These are phyloP conservation scores for Mycena haematopus DNA, from an alignment of 768 basidiomycete genomes.

Conservation along the genomic window DNA sequence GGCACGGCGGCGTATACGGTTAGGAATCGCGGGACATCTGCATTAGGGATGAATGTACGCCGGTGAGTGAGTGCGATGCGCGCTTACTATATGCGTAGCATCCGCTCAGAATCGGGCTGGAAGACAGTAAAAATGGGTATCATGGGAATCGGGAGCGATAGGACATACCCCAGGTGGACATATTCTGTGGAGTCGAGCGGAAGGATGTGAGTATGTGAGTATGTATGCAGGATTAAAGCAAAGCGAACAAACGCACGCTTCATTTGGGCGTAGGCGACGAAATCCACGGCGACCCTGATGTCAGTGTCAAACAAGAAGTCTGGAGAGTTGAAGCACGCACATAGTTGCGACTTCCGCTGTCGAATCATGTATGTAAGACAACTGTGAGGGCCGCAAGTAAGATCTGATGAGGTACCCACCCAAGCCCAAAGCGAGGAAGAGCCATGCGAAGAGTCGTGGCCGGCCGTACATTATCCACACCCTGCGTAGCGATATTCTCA, in stretches of 20 bases:
- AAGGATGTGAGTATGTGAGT: background rate
- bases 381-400: background rate
- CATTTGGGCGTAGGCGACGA: conserved; percentile 16
- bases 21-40: conserved; percentile 13
- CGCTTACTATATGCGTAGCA: conserved; percentile 17
- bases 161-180: conserved; percentile 14
- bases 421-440: background rate
- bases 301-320: background rate
- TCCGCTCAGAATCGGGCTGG: conserved; percentile 4
- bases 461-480: conserved; percentile 20
- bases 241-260: background rate
- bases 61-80: too few relatives aligned
- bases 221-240: too few relatives aligned
- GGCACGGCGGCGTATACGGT: conserved; percentile 4
- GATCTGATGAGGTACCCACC: background rate
- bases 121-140: background rate
- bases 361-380: too few relatives aligned
- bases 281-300: conserved; percentile 9
- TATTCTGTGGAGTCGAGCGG: conserved; percentile 1
- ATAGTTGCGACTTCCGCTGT: conserved; percentile 9
- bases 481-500: too few relatives aligned
- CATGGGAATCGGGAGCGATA: background rate
- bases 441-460: conserved; percentile 6
- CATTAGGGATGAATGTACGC: too few relatives aligned
- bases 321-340: background rate